Base-by-base conservation (phyloP, 2,329 filamentous ascomycete genomes). In the Trichoderma asperellum region DNA sequence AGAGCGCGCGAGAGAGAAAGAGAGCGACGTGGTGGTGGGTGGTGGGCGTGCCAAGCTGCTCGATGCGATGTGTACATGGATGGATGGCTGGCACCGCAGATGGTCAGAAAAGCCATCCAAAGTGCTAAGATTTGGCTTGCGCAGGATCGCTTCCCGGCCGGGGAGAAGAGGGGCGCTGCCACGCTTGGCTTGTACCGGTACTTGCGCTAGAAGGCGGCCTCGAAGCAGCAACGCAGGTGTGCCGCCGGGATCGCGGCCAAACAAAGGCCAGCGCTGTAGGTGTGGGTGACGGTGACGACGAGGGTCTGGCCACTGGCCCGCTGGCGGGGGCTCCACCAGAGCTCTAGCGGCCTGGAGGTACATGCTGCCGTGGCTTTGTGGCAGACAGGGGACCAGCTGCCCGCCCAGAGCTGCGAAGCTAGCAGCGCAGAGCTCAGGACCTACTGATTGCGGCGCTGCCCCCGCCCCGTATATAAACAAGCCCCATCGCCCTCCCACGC, bases 401-500 rank as follows among this genome's bases (percentile, higher is more conserved):
- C 16, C 34, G 18, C 32, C 58, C 43, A 18, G 34, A 60, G 55
- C 55, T 58, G 29, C 55, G 35, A 37, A 55, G 52, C 18, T n/a
- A 14, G 57, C 64, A 8, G 43, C 18, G 43, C 47, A 40, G 49
- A 27, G 34, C 43, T 43, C 34, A 47, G 57, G 34, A 60, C 40
- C 61, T 85, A 86, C 84, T 87, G 85, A 87, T 87, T 87, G 85
- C 82, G 83, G 79, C 82, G 80, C 81, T 82, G 79, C 81, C 81
- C 81, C 83, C 82, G 84, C 85, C 84, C 81, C 81, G 82, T 83
- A 88, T 88, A 88, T 88, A 88, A 88, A 87, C 83, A 85, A 80
- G 79, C 80, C 82, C 83, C 78, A 69, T 78, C 78, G 24, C 82
- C 82, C 81, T 80, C 83, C 65, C 81, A 77, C 85, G 84, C 84